Conservation (phyloP, 106 monocot species). For the Dendrobium huoshanense region DNA sequence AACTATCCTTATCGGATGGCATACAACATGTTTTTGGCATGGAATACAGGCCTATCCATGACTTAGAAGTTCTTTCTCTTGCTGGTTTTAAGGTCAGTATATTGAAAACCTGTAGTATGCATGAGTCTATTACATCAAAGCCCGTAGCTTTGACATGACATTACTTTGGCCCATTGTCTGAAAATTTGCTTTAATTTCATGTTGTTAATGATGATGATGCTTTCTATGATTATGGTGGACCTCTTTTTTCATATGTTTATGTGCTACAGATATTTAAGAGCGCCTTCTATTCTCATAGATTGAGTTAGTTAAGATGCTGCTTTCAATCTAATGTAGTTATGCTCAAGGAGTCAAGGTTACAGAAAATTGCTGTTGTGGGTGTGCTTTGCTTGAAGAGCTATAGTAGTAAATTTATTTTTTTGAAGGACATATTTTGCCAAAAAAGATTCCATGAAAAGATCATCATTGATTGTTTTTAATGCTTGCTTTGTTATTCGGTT, state of each 20-base stretch:
- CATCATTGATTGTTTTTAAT: not conserved
- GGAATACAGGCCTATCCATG: constrained; percentile 80
- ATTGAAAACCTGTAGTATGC: not conserved
- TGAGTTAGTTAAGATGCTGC: not conserved
- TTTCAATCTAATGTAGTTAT: not conserved
- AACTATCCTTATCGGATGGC: constrained; percentile 88
- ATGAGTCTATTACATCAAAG: not conserved
- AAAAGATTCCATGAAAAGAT: not conserved
- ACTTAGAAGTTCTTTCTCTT: constrained; percentile 67
- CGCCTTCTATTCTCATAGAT: not conserved
- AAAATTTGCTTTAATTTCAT: not conserved
- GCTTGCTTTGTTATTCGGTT: not conserved
- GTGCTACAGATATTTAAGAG: not conserved
- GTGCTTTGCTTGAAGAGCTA: not conserved
- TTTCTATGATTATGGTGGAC: not conserved
- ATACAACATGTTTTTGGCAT: constrained; percentile 68
- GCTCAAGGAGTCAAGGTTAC: not conserved
- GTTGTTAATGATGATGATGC: not conserved
- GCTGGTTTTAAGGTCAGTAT: constrained; percentile 74
- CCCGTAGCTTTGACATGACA: not conserved
- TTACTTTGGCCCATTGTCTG: not conserved
- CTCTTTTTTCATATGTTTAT: not conserved
- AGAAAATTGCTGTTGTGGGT: not conserved
- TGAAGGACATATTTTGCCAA: not conserved
- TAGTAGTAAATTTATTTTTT: not conserved